These are phyloP conservation scores for Monosporascus sp. DNA, from an alignment of 2,329 filamentous ascomycete species.

Conservation along the genomic window DNA sequence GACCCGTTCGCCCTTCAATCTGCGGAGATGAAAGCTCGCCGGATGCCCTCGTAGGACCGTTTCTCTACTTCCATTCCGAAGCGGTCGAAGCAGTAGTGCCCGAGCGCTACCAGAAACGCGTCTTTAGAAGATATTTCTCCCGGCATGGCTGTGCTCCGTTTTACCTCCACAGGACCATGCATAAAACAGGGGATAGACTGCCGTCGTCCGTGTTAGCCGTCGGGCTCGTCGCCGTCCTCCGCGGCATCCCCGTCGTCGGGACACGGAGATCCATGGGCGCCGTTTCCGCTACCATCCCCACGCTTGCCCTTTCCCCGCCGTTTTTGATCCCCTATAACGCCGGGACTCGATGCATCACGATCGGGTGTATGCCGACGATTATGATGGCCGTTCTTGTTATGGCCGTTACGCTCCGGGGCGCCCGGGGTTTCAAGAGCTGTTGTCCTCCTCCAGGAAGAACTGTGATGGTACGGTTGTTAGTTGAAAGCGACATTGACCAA, in stretches of 20 bases:
- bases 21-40: conserved; percentile 5
- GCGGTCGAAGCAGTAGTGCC: too few species aligned
- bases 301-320: conserved; percentile 14
- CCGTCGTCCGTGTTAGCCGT: conserved; percentile 54
- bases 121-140: neutral
- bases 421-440: conserved; percentile 54
- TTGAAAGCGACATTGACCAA: neutral
- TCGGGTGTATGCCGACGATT: conserved; percentile 29
- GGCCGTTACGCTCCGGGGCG: conserved; percentile 40
- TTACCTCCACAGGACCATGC: conserved; percentile 49
- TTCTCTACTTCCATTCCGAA: too few species aligned
- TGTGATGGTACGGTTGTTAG: conserved; percentile 23
- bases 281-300: conserved; percentile 3
- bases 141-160: neutral
- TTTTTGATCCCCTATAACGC: conserved; percentile 50
- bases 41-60: too few species aligned
- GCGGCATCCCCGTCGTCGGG: conserved; percentile 48
- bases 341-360: conserved; percentile 28
- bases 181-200: conserved; percentile 59
- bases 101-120: conserved; percentile 1
- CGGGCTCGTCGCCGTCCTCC: conserved; percentile 62
- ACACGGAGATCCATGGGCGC: conserved; percentile 15
- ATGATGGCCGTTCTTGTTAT: conserved; percentile 18
- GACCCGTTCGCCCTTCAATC: conserved; percentile 24
- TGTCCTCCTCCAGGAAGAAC: conserved; percentile 90